These are phyloP conservation scores for Coelastrella sp. DNA, from an alignment of 139 green algal genomes.

Conservation along the genomic window DNA sequence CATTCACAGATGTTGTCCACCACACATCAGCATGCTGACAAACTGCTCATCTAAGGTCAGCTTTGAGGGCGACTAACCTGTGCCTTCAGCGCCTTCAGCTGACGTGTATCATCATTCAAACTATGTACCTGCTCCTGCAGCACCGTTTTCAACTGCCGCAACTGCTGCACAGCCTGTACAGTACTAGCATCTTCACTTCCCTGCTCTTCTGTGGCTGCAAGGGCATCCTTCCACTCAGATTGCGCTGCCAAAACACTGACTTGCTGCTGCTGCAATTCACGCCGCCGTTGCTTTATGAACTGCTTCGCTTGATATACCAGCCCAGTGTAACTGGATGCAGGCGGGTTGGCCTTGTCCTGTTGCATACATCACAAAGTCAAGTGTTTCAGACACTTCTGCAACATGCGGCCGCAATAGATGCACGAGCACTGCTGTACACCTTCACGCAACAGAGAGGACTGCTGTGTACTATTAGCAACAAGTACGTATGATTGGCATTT, in stretches of 20 bases:
- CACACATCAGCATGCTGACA: too few species aligned
- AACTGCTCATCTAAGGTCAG: too few species aligned
- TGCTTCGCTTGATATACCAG: conserved; percentile 33
- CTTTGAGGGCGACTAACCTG: background rate
- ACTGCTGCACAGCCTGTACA: conserved; percentile 43
- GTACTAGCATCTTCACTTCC: background rate
- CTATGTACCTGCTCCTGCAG: conserved; percentile 58
- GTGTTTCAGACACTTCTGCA: too few species aligned
- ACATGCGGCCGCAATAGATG: too few species aligned
- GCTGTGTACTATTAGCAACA: too few species aligned
- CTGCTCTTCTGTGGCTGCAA: conserved; percentile 19
- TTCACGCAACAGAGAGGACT: too few species aligned
- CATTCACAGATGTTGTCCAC: too few species aligned
- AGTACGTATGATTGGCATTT: too few species aligned
- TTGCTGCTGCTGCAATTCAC: conserved; percentile 27
- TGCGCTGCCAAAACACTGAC: conserved; percentile 36
- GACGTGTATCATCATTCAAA: conserved; percentile 55
- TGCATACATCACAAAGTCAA: too few species aligned
- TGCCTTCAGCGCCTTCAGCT: conserved; percentile 43
- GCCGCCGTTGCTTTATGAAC: conserved; percentile 44
- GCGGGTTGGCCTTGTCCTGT: background rate
- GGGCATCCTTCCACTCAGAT: conserved; percentile 34
- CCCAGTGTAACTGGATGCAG: background rate
- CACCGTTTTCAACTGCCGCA: conserved; percentile 51
- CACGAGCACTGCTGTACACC: too few species aligned